Conservation (phyloP, 2,329 filamentous ascomycete genomes). For the Penicillium vulpinum region DNA sequence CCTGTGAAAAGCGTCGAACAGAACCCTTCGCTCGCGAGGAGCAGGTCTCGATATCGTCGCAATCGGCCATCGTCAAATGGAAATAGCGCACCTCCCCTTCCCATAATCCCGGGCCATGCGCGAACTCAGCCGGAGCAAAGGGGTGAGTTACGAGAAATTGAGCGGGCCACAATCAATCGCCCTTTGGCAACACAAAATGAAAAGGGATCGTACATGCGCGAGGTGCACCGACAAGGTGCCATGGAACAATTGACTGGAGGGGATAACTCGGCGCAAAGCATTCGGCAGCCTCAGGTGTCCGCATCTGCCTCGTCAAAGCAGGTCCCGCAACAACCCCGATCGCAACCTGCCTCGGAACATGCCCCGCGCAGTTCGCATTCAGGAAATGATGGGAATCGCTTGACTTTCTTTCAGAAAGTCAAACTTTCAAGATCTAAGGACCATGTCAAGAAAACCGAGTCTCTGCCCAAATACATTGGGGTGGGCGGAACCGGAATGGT, state of each 20-base stretch:
- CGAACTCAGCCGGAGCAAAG: not conserved
- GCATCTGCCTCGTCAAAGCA: not conserved
- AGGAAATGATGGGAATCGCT: slow-evolving; percentile 23
- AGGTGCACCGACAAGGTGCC: slow-evolving; percentile 33
- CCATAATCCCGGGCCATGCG: slow-evolving; percentile 13
- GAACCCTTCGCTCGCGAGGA: slow-evolving; percentile 32
- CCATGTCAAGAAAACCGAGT: slow-evolving; percentile 9
- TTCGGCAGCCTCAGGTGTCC: slow-evolving; percentile 12
- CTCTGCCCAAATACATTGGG: slow-evolving; percentile 22
- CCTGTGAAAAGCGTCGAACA: slow-evolving; percentile 1
- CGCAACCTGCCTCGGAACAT: not conserved
- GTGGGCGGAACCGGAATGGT: slow-evolving; percentile 33
- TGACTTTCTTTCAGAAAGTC: slow-evolving; percentile 34
- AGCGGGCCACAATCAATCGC: not conserved
- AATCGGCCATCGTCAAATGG: slow-evolving; percentile 21
- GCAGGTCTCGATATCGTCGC: slow-evolving; percentile 39
- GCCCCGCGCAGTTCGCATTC: not conserved
- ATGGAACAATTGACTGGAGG: slow-evolving; percentile 39
- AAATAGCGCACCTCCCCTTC: slow-evolving; percentile 8
- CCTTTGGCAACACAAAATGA: not conserved
- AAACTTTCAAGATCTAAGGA: slow-evolving; percentile 24
- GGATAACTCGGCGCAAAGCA: slow-evolving; percentile 4
- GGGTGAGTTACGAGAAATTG: not conserved
- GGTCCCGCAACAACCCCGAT: not conserved
- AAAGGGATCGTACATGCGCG: slow-evolving; percentile 22